Evolutionary conservation across 345 rosid genomes (phyloP), one percentile per base, ranked within the genome.

Genomic region (Eucalyptus regnans): DNA sequence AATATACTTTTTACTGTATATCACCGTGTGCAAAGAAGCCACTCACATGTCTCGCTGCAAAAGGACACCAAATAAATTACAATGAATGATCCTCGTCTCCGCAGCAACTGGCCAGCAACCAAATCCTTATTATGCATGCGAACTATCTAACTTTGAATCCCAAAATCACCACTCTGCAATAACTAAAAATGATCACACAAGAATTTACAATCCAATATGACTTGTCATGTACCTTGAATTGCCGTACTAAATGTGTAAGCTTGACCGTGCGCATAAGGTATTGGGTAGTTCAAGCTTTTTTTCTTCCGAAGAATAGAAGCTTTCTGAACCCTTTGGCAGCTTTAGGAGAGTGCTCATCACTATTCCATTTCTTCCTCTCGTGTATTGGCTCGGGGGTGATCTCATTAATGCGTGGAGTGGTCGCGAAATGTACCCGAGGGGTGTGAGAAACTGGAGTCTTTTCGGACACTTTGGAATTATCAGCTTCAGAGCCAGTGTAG

Each of bases 321-420:
- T 95, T 98, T 90, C 98, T 91, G 88, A 98, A 92, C 76, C 95
- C 98, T 95, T 96, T 98, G 50, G 95, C 94, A 27, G 95, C 95
- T 93, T 96, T 98, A 12, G 97, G 96, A 76, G 97, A 92, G 90
- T 87, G 93, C 52, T 93, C 97, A 9, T 94, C 98, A 52, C 90
- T 93, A 94, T 91, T 94, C 98, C 99, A 98, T 89, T 96, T 97
- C 97, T 95, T 98, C 93, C 99, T 94, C 23, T 96, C 90, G 87
- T 91, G 93, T 50, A 90, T 49, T 88, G 93, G 90, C 89, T 96
- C 99, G n/a, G 66, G 66, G n/a, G 86, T 89, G 89, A 91, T 88
- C 88, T 79, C 93, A 87, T 90, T 91, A 56, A 66, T 90, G 48
- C 89, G 95, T 15, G 97, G 96, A 27, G 98, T 96, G 71, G 98